Conservation (phyloP, 768 basidiomycete species). For the Pilatotrama ljubarskyi region DNA sequence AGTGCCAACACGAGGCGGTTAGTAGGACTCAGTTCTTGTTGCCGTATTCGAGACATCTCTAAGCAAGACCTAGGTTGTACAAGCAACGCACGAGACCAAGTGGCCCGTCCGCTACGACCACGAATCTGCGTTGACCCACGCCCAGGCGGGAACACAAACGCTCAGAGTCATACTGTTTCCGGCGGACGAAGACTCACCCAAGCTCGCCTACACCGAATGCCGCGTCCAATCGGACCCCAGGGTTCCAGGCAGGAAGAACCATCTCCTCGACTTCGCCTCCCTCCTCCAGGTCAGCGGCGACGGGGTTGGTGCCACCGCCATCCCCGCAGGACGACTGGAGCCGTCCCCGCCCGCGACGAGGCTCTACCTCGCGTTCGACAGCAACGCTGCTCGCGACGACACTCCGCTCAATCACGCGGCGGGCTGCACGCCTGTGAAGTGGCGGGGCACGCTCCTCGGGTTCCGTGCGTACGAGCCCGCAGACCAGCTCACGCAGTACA, state of each 20-base stretch:
- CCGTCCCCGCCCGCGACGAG: background rate
- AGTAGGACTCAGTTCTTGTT: no score
- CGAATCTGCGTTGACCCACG: background rate
- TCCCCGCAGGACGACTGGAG: background rate
- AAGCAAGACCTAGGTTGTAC: no score
- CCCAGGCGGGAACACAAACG: background rate
- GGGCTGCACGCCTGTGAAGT: background rate
- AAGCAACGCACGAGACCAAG: background rate
- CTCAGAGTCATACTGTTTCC: conserved; percentile 1
- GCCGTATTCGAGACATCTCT: no score
- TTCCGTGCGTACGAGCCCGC: conserved; percentile 8
- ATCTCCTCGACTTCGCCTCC: background rate
- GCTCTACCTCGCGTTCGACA: conserved; percentile 9
- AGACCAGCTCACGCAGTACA: background rate
- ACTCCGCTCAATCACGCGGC: conserved; percentile 1
- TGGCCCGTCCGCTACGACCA: background rate
- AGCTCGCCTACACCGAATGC: conserved; percentile 1
- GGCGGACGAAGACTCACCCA: background rate
- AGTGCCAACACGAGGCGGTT: no score
- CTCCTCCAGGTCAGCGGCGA: background rate
- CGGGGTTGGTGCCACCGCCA: no score
- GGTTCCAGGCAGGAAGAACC: background rate
- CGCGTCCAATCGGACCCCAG: background rate
- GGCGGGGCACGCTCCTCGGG: background rate
- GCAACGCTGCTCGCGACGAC: background rate